These are phyloP conservation scores for Hemileia vastatrix DNA, from an alignment of 1,284 basidiomycete genomes.

Conservation along the genomic window DNA sequence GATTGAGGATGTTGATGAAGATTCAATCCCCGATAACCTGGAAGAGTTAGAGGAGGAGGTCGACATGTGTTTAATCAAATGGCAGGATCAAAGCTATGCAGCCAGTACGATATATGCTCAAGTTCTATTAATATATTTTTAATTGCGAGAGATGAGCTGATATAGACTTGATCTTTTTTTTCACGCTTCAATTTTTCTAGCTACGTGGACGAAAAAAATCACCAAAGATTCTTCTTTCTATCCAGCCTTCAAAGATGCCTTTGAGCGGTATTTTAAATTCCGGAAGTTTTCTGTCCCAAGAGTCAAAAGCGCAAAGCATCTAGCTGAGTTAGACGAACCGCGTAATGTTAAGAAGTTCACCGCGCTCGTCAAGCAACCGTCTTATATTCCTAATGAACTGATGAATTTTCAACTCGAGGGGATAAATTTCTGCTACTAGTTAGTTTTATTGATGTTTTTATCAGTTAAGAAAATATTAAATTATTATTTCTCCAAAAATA, in stretches of 20 bases:
- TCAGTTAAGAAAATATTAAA: neutral
- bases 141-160: too few relatives aligned
- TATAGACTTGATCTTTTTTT: slow-evolving; percentile 4
- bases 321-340: slow-evolving; percentile 37
- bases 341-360: slow-evolving; percentile 35
- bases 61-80: slow-evolving; percentile 75
- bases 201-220: slow-evolving; percentile 59
- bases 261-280: slow-evolving; percentile 57
- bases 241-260: slow-evolving; percentile 57
- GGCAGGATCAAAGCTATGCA: slow-evolving; percentile 79
- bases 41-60: slow-evolving; percentile 54
- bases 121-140: slow-evolving; percentile 14
- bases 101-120: slow-evolving; percentile 56
- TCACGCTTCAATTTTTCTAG: slow-evolving; percentile 46
- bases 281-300: slow-evolving; percentile 56
- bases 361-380: slow-evolving; percentile 46
- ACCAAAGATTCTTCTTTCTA: slow-evolving; percentile 52
- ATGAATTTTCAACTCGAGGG: slow-evolving; percentile 27
- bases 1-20: slow-evolving; percentile 29
- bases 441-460: neutral
- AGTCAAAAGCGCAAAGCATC: slow-evolving; percentile 41
- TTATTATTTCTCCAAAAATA: neutral
- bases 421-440: slow-evolving; percentile 10
- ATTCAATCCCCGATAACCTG: slow-evolving; percentile 32
- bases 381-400: slow-evolving; percentile 47